phyloP scores from a whole-genome alignment of 345 rosid species.

The Combretum micranthum region DNA sequence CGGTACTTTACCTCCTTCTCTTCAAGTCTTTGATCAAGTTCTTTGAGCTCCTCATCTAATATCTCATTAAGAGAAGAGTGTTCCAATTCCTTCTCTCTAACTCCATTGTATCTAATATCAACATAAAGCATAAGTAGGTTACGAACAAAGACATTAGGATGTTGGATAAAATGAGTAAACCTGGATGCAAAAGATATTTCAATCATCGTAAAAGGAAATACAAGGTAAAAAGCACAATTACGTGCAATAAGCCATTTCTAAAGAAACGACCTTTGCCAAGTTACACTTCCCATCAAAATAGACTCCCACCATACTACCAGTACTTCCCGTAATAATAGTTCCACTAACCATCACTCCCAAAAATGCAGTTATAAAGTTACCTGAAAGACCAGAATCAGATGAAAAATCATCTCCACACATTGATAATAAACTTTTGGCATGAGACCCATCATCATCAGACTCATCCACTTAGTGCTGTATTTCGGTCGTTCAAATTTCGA shows the following conservation, averaged over 20 bases:
- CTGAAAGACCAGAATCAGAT: conserved; percentile 51
- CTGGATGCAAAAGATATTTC: no score
- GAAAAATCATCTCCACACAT: conserved; percentile 47
- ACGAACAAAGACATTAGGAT: not conserved
- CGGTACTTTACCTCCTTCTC: conserved; percentile 70
- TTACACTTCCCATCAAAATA: no score
- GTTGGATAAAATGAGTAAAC: no score
- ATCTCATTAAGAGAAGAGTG: conserved; percentile 89
- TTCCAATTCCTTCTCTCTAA: conserved; percentile 71
- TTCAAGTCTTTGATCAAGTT: conserved; percentile 80
- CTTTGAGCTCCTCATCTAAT: conserved; percentile 84
- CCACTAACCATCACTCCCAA: no score
- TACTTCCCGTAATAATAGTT: no score
- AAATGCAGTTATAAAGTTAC: conserved; percentile 17
- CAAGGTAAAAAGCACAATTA: no score
- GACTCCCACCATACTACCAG: no score
- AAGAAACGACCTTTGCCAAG: no score
- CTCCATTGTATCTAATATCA: conserved; percentile 54
- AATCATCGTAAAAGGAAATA: no score
- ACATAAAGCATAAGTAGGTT: conserved; percentile 3
- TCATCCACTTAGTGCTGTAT: conserved; percentile 33
- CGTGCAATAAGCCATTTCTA: no score
- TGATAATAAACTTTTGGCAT: conserved; percentile 38
- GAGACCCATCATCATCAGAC: conserved; percentile 56
- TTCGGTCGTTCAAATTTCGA: conserved; percentile 41